Percentiles rank a stretch among this genome's conserved stretches.
Conservation (phyloP, 306 rosid species). For the Quercus rubra region DNA sequence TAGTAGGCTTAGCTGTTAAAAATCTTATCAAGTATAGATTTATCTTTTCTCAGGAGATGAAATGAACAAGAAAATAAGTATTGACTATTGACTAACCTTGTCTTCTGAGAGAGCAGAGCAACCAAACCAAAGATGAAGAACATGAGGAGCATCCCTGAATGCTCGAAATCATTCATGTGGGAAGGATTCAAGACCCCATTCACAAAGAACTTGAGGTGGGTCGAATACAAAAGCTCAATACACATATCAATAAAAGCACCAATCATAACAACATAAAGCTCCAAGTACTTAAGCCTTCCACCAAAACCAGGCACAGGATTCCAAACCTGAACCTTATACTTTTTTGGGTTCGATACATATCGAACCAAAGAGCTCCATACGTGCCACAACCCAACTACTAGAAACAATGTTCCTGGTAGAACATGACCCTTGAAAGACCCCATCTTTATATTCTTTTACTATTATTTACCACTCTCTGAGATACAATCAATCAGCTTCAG, state of each 20-base stretch:
- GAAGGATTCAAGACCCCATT: slow-evolving; percentile 72
- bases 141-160: slow-evolving; percentile 96
- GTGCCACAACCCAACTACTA: slow-evolving; percentile 89
- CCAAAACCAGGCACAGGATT: slow-evolving; percentile 72
- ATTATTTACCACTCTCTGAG: background rate
- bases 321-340: slow-evolving; percentile 67
- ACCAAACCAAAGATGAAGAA: slow-evolving; percentile 76
- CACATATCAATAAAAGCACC: slow-evolving; percentile 89
- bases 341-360: slow-evolving; percentile 45
- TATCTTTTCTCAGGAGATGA: background rate
- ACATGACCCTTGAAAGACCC: slow-evolving; percentile 96
- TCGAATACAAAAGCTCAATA: slow-evolving; percentile 85
- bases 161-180: slow-evolving; percentile 95
- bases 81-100: slow-evolving; percentile 50
- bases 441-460: slow-evolving; percentile 33
- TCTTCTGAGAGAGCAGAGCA: slow-evolving; percentile 56
- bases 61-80: background rate
- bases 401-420: slow-evolving; percentile 89
- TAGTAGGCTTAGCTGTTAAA: background rate
- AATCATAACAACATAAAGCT: slow-evolving; percentile 70
- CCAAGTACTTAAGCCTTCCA: slow-evolving; percentile 77
- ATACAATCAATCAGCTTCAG: slow-evolving; percentile 1
- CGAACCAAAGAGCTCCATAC: slow-evolving; percentile 76
- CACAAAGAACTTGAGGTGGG: slow-evolving; percentile 78
- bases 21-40: background rate